Evolutionary conservation across 768 basidiomycete genomes (phyloP), one percentile per base, ranked within the genome.

Genomic region (Russula sp.): DNA sequence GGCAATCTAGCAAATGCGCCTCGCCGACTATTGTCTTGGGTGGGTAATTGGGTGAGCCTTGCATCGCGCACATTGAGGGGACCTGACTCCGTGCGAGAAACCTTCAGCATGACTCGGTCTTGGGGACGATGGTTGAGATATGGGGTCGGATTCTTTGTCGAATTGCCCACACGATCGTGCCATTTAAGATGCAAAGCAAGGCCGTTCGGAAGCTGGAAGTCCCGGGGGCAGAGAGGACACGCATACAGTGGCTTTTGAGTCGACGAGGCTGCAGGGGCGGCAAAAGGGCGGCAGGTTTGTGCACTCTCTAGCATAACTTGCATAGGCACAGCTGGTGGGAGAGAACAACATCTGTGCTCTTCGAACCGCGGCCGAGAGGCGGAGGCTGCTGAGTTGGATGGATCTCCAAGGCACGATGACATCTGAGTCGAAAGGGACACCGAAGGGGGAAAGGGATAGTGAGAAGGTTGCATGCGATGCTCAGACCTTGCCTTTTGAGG

Each of bases 181-280:
- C 65, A 66, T 47, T 65, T 65, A 25, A 66, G 53, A 22, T 66
- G 65, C 55, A 66, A 60, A 14, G 65, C 63, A 34, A 66, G 65
- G 2, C 65, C 65, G 18, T 66, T 66, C 11, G 65, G 63, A 36
- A 66, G 55, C 45, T 59, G 48, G 47, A 66, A 66, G 35, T 51
- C 55, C 14, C 65, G 39, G 47, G 52, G 48, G 45, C 65, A 66
- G 32, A 58, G 65, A 29, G 56, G 65, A 35, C 65, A 66, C 11
- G 63, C 46, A 65, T 59, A 60, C 41, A 60, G 16, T 22, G 52
- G 34, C 16, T 34, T 58, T 35, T 42, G 56, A 9, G 34, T 48
- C 13, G 53, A 60, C 10, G 32, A 29, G 10, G 32, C 11, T 13
- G 38, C 20, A 18, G 35, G 20, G 5, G 39, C 18, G 2, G 29